Conservation (phyloP, 345 rosid genomes). For the Citrus trifoliata region DNA sequence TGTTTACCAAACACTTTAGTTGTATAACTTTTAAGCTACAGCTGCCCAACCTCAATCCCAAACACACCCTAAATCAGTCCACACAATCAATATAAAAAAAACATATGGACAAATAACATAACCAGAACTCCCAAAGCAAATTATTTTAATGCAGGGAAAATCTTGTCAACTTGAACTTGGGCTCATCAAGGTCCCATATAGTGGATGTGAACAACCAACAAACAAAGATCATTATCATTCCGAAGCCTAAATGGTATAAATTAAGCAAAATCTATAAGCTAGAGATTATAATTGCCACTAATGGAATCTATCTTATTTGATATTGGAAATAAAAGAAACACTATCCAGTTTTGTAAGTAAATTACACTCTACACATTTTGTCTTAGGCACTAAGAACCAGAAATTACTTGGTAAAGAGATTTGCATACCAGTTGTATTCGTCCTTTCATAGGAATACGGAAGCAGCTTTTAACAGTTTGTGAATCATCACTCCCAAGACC, state of each 20-base stretch:
- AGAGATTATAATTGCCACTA: not conserved
- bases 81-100: not conserved
- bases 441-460: slow-evolving; percentile 89
- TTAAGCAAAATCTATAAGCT: not conserved
- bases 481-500: slow-evolving; percentile 52
- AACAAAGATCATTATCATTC: not conserved
- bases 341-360: not conserved
- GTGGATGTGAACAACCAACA: not conserved
- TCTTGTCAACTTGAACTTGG: slow-evolving; percentile 6
- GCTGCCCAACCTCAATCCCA: too few species aligned
- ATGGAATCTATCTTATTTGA: not conserved
- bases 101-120: not conserved
- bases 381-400: not conserved
- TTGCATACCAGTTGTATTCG: slow-evolving; percentile 78
- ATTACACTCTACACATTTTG: not conserved
- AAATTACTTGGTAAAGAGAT: slow-evolving; percentile 12
- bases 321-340: not conserved
- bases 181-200: not conserved
- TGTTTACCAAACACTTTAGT: too few species aligned
- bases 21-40: too few species aligned
- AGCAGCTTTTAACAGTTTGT: slow-evolving; percentile 60
- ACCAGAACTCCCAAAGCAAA: not conserved
- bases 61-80: not conserved
- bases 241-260: not conserved
- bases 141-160: not conserved